Conservation (phyloP, 148 eudicot genomes). For the Rhododendron williamsianum region DNA sequence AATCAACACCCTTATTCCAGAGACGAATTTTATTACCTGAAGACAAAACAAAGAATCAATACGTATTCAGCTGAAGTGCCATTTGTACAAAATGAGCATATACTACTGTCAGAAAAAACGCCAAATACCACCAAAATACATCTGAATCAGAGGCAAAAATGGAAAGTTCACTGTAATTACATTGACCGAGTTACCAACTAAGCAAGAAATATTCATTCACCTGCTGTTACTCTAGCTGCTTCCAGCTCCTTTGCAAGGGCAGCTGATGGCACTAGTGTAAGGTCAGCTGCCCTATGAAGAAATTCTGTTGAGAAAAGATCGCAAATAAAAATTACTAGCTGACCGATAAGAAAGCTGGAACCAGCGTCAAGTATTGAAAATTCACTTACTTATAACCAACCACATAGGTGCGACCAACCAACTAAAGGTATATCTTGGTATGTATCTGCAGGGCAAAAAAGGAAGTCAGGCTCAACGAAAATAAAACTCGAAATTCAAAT, state of each 20-base stretch:
- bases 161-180: not conserved
- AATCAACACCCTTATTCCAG: conserved; percentile 99
- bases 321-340: conserved; percentile 4
- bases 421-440: conserved; percentile 96
- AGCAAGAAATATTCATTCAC: conserved; percentile 23
- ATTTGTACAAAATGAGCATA: not conserved
- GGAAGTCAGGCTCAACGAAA: conserved; percentile 9
- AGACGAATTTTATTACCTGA: conserved; percentile 64
- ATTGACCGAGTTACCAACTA: not conserved
- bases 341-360: not conserved
- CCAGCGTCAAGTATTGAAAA: not conserved
- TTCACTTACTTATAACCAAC: conserved; percentile 76
- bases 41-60: conserved; percentile 6
- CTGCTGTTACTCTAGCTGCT: conserved; percentile 83
- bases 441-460: conserved; percentile 55
- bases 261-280: conserved; percentile 93
- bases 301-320: conserved; percentile 45
- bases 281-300: conserved; percentile 91
- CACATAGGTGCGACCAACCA: conserved; percentile 99
- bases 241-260: conserved; percentile 88
- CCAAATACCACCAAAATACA: not conserved
- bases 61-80: not conserved
- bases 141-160: conserved; percentile 1
- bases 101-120: not conserved
- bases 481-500: not conserved